Conservation (phyloP, 768 basidiomycete genomes). For the Panaeolus papilionaceus region DNA sequence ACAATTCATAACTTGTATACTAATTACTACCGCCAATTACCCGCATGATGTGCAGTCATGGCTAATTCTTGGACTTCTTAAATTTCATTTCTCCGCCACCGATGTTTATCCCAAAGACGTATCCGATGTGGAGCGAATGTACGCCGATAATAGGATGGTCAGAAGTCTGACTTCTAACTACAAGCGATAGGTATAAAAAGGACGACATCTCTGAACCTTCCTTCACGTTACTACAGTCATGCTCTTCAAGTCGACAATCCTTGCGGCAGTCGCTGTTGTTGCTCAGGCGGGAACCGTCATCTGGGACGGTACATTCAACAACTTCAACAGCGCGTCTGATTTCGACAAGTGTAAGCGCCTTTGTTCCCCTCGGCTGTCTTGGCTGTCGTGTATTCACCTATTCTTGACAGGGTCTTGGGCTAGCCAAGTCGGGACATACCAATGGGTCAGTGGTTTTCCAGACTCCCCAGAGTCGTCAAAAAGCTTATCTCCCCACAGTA, state of each 20-base stretch:
- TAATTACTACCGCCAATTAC: slow-evolving; percentile 16
- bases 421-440: slow-evolving; percentile 58
- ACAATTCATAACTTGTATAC: slow-evolving; percentile 15
- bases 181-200: slow-evolving; percentile 25
- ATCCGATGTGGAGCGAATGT: slow-evolving; percentile 37
- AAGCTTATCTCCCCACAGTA: slow-evolving; percentile 35
- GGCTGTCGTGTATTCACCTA: slow-evolving; percentile 5
- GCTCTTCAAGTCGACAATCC: slow-evolving; percentile 35
- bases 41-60: slow-evolving; percentile 21
- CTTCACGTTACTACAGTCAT: slow-evolving; percentile 30
- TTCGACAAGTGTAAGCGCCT: slow-evolving; percentile 57
- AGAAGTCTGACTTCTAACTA: slow-evolving; percentile 14
- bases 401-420: slow-evolving; percentile 56
- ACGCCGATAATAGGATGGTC: slow-evolving; percentile 42
- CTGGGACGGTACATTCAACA: slow-evolving; percentile 63
- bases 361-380: background rate
- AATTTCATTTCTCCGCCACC: slow-evolving; percentile 38
- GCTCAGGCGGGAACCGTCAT: slow-evolving; percentile 56
- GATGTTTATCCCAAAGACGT: slow-evolving; percentile 41
- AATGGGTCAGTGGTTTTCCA: slow-evolving; percentile 51
- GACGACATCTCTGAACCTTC: too few species aligned
- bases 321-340: slow-evolving; percentile 47
- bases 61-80: slow-evolving; percentile 21
- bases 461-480: background rate
- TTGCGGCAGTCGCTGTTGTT: slow-evolving; percentile 40